phyloP scores from a whole-genome alignment of 371 early-diverging fungal genomes.

The Actinomucor elegans region DNA sequence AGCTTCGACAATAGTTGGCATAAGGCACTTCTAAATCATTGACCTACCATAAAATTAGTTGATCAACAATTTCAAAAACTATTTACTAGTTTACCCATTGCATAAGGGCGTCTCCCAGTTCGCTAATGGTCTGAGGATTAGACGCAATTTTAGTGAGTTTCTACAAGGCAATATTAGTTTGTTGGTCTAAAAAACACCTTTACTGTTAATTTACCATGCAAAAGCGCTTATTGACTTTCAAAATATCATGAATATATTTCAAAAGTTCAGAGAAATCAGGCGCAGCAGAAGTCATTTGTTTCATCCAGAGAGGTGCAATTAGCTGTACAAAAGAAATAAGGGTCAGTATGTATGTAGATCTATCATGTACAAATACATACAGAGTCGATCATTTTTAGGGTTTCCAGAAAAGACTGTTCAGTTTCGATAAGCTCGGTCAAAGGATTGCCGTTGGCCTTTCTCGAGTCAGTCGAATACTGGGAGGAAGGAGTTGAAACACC shows the following conservation, averaged over 20 bases:
- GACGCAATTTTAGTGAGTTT: constrained; percentile 31
- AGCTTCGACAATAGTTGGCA: constrained; percentile 43
- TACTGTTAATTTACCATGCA: constrained; percentile 28
- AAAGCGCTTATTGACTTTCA: constrained; percentile 48
- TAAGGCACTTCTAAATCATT: constrained; percentile 56
- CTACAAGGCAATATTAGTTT: constrained; percentile 10
- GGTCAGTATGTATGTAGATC: background rate
- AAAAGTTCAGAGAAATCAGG: constrained; percentile 51
- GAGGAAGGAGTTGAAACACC: constrained; percentile 28
- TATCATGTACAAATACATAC: constrained; percentile 22
- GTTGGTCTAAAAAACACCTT: background rate
- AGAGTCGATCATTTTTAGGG: constrained; percentile 46
- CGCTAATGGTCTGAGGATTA: constrained; percentile 31
- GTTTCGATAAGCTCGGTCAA: constrained; percentile 50
- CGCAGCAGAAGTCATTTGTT: constrained; percentile 41
- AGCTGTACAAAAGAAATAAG: constrained; percentile 37
- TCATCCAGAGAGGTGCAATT: constrained; percentile 56
- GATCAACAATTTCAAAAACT: background rate
- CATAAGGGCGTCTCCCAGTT: constrained; percentile 46
- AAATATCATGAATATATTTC: constrained; percentile 36
- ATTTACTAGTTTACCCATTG: constrained; percentile 41
- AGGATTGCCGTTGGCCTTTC: constrained; percentile 28
- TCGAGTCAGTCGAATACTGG: constrained; percentile 22
- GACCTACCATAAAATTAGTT: constrained; percentile 22
- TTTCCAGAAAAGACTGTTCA: constrained; percentile 47